Evolutionary conservation across 1,284 basidiomycete genomes (phyloP).

Genomic region (Cryptococcus wingfieldii): DNA sequence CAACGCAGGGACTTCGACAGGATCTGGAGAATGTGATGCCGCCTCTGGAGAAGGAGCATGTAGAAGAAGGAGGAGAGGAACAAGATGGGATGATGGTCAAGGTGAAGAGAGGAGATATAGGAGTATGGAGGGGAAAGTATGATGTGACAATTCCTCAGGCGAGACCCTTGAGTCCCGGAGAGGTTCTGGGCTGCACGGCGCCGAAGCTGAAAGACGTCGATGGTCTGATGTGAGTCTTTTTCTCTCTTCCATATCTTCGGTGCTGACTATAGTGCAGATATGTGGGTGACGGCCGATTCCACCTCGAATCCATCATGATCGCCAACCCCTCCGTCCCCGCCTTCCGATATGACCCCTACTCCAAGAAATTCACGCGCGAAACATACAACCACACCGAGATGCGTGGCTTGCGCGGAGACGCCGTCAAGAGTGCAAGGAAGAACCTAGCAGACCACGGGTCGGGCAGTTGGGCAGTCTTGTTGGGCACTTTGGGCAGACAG

Average conservation of each 20-base stretch:
- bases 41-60: constrained; percentile 20
- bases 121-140: constrained; percentile 57
- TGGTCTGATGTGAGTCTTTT: constrained; percentile 67
- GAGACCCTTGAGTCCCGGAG: constrained; percentile 91
- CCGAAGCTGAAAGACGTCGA: constrained; percentile 73
- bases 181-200: constrained; percentile 95
- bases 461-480: constrained; percentile 79
- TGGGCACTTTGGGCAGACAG: constrained; percentile 93
- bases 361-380: constrained; percentile 92
- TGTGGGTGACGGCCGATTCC: constrained; percentile 96
- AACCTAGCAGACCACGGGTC: constrained; percentile 54
- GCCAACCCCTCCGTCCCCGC: constrained; percentile 94
- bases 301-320: constrained; percentile 98
- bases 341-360: constrained; percentile 97
- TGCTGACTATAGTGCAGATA: constrained; percentile 58
- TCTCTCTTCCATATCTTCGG: neutral
- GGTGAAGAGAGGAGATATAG: constrained; percentile 36
- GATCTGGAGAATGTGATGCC: constrained; percentile 55
- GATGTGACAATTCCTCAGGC: constrained; percentile 79
- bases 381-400: constrained; percentile 87
- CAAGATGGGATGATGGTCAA: constrained; percentile 28
- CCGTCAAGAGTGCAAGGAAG: constrained; percentile 67
- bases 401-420: constrained; percentile 68
- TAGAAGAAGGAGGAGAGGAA: constrained; percentile 15
- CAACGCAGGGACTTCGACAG: constrained; percentile 78